These are phyloP conservation scores for Phytomonas francai DNA, from an alignment of 208 protist species.

Conservation along the genomic window DNA sequence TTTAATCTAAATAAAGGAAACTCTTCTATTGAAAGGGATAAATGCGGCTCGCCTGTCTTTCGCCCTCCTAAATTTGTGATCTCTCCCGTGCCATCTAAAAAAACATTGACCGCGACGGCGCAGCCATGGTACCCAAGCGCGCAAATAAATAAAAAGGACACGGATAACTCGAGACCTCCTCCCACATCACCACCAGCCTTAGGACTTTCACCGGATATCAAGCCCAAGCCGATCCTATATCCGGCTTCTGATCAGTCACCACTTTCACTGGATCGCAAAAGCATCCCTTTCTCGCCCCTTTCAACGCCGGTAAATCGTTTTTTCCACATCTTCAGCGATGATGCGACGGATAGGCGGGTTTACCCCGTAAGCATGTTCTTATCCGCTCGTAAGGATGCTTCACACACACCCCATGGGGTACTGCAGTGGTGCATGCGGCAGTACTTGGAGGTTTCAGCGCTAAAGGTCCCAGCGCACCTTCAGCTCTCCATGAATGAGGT, in stretches of 20 bases:
- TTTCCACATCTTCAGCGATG: conserved; percentile 57
- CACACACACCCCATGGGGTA: conserved; percentile 82
- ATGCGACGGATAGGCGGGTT: conserved; percentile 30
- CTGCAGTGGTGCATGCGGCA: conserved; percentile 66
- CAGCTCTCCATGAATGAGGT: conserved; percentile 62
- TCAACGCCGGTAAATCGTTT: conserved; percentile 36
- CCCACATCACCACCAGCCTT: conserved; percentile 46
- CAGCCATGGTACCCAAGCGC: conserved; percentile 42
- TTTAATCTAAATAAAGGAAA: conserved; percentile 20
- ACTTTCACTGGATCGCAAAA: conserved; percentile 11
- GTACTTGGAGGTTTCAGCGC: conserved; percentile 57
- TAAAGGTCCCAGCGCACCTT: conserved; percentile 79
- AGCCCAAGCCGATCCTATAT: conserved; percentile 19
- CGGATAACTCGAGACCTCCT: conserved; percentile 16
- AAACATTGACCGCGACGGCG: conserved; percentile 36
- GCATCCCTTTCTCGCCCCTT: conserved; percentile 52
- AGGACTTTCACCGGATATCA: conserved; percentile 35
- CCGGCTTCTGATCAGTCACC: conserved; percentile 15
- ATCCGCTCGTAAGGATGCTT: conserved; percentile 63
- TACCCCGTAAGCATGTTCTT: conserved; percentile 81
- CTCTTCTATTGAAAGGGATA: conserved; percentile 50
- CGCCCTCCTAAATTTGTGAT: conserved; percentile 48
- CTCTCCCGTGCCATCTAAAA: conserved; percentile 29
- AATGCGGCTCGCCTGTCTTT: conserved; percentile 54
- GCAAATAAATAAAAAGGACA: conserved; percentile 6